Evolutionary conservation across 192 early-diverging fungal genomes (phyloP), one percentile per base, ranked within the genome.

Genomic region (Chytriomyces hyalinus): DNA sequence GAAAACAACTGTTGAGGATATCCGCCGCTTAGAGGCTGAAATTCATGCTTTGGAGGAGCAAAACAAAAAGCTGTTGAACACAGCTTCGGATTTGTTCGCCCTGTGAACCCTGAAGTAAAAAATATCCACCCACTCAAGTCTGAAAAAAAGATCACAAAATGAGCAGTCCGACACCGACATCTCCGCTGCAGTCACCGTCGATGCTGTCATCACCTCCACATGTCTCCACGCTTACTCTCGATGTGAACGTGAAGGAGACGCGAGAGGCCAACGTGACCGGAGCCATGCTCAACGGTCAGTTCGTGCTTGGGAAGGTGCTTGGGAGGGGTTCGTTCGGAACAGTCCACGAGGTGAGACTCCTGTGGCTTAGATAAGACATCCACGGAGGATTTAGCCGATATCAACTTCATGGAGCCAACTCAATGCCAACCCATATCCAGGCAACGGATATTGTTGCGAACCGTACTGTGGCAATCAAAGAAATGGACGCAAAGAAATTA

Each of bases 241-340:
- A 13, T 4, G 13, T 20, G 15, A 57, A 62, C 22, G 65, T 86
- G 28, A 83, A 84, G 50, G 87, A 90, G 69, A 90, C 88, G 2
- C 81, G 78, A 4, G 76, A 89, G n/a, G 96, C 97, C 15, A 85
- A 87, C 46, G 82, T 92, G 4, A 84, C 78, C 49, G 94, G 96
- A 71, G 87, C 84, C 9, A 86, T 89, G 43, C 82, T 99, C 65
- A 74, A 74, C 62, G 96, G 94, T 84, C 88, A 97, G 61, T 99
- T 98, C 75, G 67, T 87, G 26, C 70, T 99, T 10, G 87, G 87
- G 70, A 81, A 89, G 59, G 86, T 89, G 70, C 90, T 99, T 51
- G 97, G 97, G 11, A 82, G 87, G 22, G 97, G 97, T 22, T 88
- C 93, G 47, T 99, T 91, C 81, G 97, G 97, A 36, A 94, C 90